phyloP scores from a whole-genome alignment of 495 filamentous ascomycete genomes.

The Parathielavia appendiculata region DNA sequence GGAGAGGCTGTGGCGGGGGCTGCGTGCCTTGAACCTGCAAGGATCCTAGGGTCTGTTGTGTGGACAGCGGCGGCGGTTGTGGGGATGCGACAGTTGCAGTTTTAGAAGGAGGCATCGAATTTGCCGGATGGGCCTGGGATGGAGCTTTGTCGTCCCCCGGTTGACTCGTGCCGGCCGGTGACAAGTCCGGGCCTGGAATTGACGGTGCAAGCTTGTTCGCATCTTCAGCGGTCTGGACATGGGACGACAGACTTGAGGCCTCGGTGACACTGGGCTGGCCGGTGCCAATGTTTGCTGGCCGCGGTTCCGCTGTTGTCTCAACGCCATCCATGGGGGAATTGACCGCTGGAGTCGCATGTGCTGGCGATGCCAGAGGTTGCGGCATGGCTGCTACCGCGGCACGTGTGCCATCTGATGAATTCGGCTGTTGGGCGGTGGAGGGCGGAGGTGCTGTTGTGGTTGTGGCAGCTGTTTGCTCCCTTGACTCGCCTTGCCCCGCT shows the following conservation, averaged over 20 bases:
- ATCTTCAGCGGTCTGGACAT: constrained; percentile 10
- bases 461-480: constrained; percentile 2
- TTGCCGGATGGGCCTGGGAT: constrained; percentile 19
- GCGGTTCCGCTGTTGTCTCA: constrained; percentile 10
- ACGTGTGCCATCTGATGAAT: constrained; percentile 9
- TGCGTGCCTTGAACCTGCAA: constrained; percentile 6
- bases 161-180: background rate
- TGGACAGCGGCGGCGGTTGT: background rate
- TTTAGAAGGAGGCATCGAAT: constrained; percentile 5
- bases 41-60: constrained; percentile 1
- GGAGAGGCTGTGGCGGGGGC: background rate
- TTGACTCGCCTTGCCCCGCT: background rate
- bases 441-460: constrained; percentile 1
- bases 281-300: background rate
- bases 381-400: constrained; percentile 12
- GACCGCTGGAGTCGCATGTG: background rate
- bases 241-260: constrained; percentile 17
- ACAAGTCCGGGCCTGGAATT: background rate
- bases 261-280: background rate
- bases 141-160: constrained; percentile 18
- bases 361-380: constrained; percentile 10
- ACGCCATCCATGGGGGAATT: constrained; percentile 2
- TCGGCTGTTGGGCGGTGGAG: background rate
- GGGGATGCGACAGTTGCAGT: background rate
- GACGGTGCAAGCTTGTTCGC: constrained; percentile 6